Evolutionary conservation across 164 flowering plant genomes (phyloP).

Genomic region (Dillenia suffruticosa): DNA sequence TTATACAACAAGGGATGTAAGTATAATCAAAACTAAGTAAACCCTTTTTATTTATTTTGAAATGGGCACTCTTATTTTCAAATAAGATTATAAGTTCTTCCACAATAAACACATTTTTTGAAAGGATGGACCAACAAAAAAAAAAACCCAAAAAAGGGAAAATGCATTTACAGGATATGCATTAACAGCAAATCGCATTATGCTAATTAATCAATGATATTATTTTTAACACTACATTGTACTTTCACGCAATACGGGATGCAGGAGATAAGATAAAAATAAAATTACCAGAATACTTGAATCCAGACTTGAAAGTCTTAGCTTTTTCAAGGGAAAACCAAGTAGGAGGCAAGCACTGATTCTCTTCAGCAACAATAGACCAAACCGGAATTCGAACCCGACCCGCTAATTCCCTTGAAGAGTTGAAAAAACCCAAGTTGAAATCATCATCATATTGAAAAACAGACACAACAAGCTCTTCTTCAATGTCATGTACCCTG

Average conservation of each 20-base stretch:
- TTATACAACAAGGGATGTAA: too few relatives aligned
- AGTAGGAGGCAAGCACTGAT: slow-evolving; percentile 57
- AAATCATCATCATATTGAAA: slow-evolving; percentile 21
- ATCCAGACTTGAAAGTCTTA: slow-evolving; percentile 25
- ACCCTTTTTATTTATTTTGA: too few relatives aligned
- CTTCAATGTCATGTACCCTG: slow-evolving; percentile 41
- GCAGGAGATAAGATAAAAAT: not conserved
- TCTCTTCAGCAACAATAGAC: slow-evolving; percentile 38
- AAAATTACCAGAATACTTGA: slow-evolving; percentile 47
- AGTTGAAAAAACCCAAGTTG: slow-evolving; percentile 24
- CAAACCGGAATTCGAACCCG: slow-evolving; percentile 54
- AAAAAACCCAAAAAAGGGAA: not conserved
- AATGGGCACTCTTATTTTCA: too few relatives aligned
- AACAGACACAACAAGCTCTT: slow-evolving; percentile 53
- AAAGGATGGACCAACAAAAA: not conserved
- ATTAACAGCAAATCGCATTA: too few relatives aligned
- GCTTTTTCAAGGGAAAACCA: slow-evolving; percentile 64
- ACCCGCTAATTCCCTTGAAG: slow-evolving; percentile 44
- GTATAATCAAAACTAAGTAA: too few relatives aligned
- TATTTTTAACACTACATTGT: too few relatives aligned
- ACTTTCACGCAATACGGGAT: too few relatives aligned
- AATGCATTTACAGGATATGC: too few relatives aligned
- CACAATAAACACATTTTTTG: too few relatives aligned
- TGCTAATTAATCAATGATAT: too few relatives aligned
- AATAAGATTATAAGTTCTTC: too few relatives aligned